phyloP scores from a whole-genome alignment of 1,139 yeast genomes.

The Candida anutae region DNA sequence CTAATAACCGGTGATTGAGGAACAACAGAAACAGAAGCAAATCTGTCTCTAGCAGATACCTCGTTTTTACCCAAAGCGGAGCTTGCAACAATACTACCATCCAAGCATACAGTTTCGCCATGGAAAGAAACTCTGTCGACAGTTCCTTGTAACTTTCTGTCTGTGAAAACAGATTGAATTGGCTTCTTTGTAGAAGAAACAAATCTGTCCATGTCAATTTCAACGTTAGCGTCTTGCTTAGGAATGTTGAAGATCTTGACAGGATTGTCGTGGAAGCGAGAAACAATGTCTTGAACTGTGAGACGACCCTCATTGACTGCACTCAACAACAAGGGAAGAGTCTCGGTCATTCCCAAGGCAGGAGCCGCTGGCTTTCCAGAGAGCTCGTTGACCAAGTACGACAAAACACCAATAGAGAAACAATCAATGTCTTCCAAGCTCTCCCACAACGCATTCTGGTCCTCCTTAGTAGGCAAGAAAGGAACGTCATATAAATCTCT shows the following conservation, averaged over 20 bases:
- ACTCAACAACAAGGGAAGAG: conserved; percentile 71
- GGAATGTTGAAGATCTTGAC: conserved; percentile 76
- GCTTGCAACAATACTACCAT: conserved; percentile 58
- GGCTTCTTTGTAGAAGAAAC: conserved; percentile 34
- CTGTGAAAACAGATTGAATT: conserved; percentile 22
- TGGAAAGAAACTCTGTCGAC: conserved; percentile 82
- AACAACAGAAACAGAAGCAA: conserved; percentile 29
- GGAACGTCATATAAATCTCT: conserved; percentile 61
- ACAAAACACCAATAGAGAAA: conserved; percentile 79
- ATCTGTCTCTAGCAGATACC: conserved; percentile 33
- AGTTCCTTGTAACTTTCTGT: conserved; percentile 56
- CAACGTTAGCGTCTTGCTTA: conserved; percentile 70
- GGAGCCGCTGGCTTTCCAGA: conserved; percentile 52
- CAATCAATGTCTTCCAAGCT: conserved; percentile 69
- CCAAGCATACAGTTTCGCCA: conserved; percentile 75
- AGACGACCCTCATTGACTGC: conserved; percentile 74
- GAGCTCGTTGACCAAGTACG: conserved; percentile 63
- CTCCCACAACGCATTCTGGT: conserved; percentile 79
- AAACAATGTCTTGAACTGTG: conserved; percentile 63
- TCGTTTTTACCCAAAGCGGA: conserved; percentile 58
- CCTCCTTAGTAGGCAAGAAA: conserved; percentile 73
- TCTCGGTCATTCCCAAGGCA: conserved; percentile 74
- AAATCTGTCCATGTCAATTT: conserved; percentile 72
- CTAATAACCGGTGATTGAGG: conserved; percentile 36
- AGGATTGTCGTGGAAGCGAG: conserved; percentile 78